phyloP scores from a whole-genome alignment of 2,329 filamentous ascomycete species.

The Volutella citrinella region DNA sequence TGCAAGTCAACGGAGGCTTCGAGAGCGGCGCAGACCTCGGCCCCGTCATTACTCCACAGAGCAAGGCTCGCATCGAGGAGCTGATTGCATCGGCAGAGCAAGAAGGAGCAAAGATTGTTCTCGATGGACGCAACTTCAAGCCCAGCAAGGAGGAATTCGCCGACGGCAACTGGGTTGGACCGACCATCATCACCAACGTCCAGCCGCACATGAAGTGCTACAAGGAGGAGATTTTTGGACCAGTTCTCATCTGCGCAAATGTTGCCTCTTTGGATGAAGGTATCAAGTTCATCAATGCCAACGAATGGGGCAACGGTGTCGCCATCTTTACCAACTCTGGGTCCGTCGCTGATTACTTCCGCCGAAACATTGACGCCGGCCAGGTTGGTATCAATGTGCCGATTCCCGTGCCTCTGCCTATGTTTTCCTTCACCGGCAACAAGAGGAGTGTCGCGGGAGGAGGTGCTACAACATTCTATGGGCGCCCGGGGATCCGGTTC shows the following conservation, averaged over 20 bases:
- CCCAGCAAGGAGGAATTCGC: conserved; percentile 68
- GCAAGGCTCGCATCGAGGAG: conserved; percentile 68
- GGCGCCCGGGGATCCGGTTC: conserved; percentile 80
- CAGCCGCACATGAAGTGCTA: conserved; percentile 76
- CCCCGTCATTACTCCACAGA: conserved; percentile 71
- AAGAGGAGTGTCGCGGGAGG: conserved; percentile 86
- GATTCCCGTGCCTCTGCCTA: conserved; percentile 63
- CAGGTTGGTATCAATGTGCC: conserved; percentile 78
- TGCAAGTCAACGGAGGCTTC: conserved; percentile 73
- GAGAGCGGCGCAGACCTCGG: conserved; percentile 72
- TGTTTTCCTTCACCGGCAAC: conserved; percentile 64
- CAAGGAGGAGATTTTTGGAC: conserved; percentile 77
- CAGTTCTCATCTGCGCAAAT: conserved; percentile 72
- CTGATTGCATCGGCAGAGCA: conserved; percentile 70
- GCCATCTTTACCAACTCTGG: conserved; percentile 76
- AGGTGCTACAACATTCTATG: conserved; percentile 87
- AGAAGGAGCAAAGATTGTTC: conserved; percentile 71
- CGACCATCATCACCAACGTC: conserved; percentile 75
- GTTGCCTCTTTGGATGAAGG: conserved; percentile 71
- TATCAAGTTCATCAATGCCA: conserved; percentile 73
- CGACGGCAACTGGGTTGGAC: conserved; percentile 68
- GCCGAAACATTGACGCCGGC: conserved; percentile 72
- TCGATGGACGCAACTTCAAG: conserved; percentile 72
- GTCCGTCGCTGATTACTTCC: conserved; percentile 68
- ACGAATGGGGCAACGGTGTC: conserved; percentile 78